Evolutionary conservation across 1,284 basidiomycete genomes (phyloP), one percentile per base, ranked within the genome.

Genomic region (Veloporphyrellus conicus): DNA sequence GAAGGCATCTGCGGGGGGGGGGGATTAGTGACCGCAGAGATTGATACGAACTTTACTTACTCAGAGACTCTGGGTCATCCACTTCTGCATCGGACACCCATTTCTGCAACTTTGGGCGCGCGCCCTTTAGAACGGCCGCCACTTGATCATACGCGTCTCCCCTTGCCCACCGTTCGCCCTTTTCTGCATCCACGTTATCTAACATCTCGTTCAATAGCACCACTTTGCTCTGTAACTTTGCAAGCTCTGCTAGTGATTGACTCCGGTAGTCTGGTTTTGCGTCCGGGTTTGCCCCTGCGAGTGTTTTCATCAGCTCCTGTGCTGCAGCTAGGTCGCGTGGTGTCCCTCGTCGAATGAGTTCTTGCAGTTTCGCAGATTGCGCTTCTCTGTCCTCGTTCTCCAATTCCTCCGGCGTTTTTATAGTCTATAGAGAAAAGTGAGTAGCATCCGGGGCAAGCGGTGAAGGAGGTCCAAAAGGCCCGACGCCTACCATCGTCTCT

Each of bases 131-230:
- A 41, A 96, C 86, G 1, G 78, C 71, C 0, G 94, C 88, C 8
- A 99, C 93, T 86, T 99, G 95, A 71, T 97, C 90, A 62, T 98
- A 99, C 3, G 85, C 94, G 67, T 99, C 96, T 5, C 96, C 96
- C 43, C 77, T 65, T n/a, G 79, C 87, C 57, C 91, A 87, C 53
- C 70, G 74, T 69, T 93, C 91, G 8, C 86, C 82, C 43, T 78
- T 68, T 41, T 69, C 64, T 6, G 66, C 74, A 51, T 92, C 89
- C 15, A 90, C 87, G 61, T 98, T 98, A 61, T 99, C 93, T 45
- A 99, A 75, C 85, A 99, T 90, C 68, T 99, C 94, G 62, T 95
- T 96, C 23, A 99, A 75, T 40, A 99, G 68, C 31, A 98, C 85
- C 32, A 96, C 92, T 66, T 98, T 93, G 62, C 84, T 84, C 70